Evolutionary conservation across 140 eudicot species (phyloP), one percentile per base, ranked within the genome.

Genomic region (Bidens hawaiensis): DNA sequence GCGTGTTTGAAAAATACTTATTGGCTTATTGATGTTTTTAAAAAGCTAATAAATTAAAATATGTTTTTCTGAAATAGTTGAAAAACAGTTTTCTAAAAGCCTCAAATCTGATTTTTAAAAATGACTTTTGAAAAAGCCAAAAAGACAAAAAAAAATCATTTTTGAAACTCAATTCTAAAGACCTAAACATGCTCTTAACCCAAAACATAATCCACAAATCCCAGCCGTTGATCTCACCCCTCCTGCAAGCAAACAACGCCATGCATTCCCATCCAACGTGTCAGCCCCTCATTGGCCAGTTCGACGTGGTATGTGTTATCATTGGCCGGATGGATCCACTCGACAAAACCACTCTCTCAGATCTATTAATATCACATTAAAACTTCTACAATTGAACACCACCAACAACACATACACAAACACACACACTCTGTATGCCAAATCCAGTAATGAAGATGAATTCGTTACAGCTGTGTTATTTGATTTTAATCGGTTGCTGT

Each of bases 261-360:
- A 52, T 56, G 66, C 27, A 28, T 26, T 13, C 31, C 3, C 14
- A 13, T 27, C 26, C 28, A 19, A 82, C 82, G 87, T 81, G 95
- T 68, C 76, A 15, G 0, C 0, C 1, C 27, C 0, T 38, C 4
- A 83, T 83, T 79, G 77, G 95, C 18, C 45, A 57, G 49, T 26
- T 41, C 70, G 73, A 62, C 79, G 87, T 75, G 90, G 70, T 71
- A 16, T n/a, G 57, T 48, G 49, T 51, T 75, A 10, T 64, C 41
- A 86, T 83, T 86, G 95, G 95, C 60, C 46, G 74, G 65, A 52
- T 69, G 74, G 65, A 52, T 69, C 87, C 73, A 77, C 81, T 73
- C 88, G 81, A 65, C 82, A 42, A 66, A 55, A 65, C 62, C 52
- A 45, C 24, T 59, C 48, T 11, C 40, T n/a, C 67, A 72, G 78